Evolutionary conservation across 2,329 filamentous ascomycete genomes (phyloP).

Genomic region (Neonectria ditissima): DNA sequence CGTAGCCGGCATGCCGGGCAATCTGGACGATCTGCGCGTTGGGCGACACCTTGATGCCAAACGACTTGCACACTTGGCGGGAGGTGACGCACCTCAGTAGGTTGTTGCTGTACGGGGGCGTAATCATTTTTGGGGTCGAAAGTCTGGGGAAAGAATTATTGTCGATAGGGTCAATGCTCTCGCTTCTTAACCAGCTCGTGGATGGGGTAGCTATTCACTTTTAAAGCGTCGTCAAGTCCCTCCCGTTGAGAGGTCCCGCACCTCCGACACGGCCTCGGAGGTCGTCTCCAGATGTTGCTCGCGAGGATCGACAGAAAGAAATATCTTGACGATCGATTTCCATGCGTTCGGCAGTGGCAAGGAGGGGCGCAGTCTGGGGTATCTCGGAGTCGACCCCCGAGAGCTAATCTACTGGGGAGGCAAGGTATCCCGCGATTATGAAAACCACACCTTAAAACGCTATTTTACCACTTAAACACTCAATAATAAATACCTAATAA

Average conservation of each 20-base stretch:
- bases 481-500: too few relatives aligned
- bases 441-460: too few relatives aligned
- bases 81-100: conserved; percentile 19
- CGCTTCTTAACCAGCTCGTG: too few relatives aligned
- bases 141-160: neutral
- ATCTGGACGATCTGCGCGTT: conserved; percentile 47
- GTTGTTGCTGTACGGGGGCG: conserved; percentile 15
- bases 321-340: neutral
- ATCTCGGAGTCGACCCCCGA: neutral
- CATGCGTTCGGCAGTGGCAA: neutral
- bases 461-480: too few relatives aligned
- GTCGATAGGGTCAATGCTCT: neutral
- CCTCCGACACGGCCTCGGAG: neutral
- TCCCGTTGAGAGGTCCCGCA: too few relatives aligned
- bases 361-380: neutral
- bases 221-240: too few relatives aligned
- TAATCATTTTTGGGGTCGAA: neutral
- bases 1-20: conserved; percentile 49
- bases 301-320: neutral
- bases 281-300: neutral
- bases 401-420: neutral
- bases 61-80: conserved; percentile 34
- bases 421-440: too few relatives aligned
- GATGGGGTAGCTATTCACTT: neutral
- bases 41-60: conserved; percentile 47